Evolutionary conservation across 345 rosid genomes (phyloP).

Genomic region (Gossypium longicalyx): DNA sequence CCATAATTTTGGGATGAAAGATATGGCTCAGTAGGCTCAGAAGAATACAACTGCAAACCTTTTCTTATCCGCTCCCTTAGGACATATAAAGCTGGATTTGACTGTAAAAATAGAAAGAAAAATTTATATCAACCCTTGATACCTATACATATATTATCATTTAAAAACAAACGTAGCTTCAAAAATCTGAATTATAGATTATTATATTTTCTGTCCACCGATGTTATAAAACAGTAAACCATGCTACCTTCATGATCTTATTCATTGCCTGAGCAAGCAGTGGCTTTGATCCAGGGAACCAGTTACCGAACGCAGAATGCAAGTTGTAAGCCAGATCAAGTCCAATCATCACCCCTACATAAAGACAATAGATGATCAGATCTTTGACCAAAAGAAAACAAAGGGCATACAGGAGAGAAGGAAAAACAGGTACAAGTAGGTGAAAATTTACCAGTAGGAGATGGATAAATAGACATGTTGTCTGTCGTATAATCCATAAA

Average conservation of each 20-base stretch:
- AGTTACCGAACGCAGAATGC: conserved; percentile 99
- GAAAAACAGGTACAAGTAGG: neutral
- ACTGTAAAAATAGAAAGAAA: conserved; percentile 40
- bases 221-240: neutral
- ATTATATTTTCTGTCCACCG: conserved; percentile 28
- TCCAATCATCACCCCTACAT: conserved; percentile 96
- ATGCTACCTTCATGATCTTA: conserved; percentile 94
- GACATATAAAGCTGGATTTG: conserved; percentile 96
- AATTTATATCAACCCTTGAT: conserved; percentile 17
- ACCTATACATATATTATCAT: neutral
- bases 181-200: neutral
- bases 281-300: conserved; percentile 99
- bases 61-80: conserved; percentile 97
- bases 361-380: neutral
- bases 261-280: conserved; percentile 99
- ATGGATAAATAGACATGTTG: conserved; percentile 99
- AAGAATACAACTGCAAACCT: conserved; percentile 96
- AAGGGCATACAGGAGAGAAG: neutral
- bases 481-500: conserved; percentile 99
- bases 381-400: neutral
- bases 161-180: neutral
- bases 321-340: conserved; percentile 94
- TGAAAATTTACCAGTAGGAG: conserved; percentile 71
- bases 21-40: conserved; percentile 99
- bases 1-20: conserved; percentile 98